Conservation (phyloP, 352 stramenopile genomes). For the Halophytophthora polymorphica region DNA sequence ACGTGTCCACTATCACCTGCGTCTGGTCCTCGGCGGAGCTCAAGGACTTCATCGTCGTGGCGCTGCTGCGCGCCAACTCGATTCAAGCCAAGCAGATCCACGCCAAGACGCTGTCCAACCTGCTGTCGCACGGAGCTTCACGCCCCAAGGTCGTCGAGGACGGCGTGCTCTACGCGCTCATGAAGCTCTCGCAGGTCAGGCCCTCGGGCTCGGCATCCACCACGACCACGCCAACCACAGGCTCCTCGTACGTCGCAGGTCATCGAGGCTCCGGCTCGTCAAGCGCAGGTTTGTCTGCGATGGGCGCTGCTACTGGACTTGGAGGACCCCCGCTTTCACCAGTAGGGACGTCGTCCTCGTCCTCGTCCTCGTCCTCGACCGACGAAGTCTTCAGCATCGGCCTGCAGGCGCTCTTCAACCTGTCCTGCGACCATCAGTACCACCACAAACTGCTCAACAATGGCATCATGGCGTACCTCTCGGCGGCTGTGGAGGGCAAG, state of each 20-base stretch:
- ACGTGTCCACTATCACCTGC: constrained; percentile 62
- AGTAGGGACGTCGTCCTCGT: neutral
- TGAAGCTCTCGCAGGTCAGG: constrained; percentile 76
- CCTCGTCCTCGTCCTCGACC: constrained; percentile 15
- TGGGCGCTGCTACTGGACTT: neutral
- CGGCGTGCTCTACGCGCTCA: constrained; percentile 74
- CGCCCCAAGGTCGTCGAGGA: constrained; percentile 65
- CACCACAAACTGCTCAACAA: constrained; percentile 71
- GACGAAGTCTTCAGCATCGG: constrained; percentile 72
- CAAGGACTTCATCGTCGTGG: constrained; percentile 82
- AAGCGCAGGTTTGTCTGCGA: neutral
- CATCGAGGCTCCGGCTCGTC: constrained; percentile 1
- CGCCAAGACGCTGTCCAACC: constrained; percentile 74
- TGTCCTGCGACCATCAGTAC: constrained; percentile 67
- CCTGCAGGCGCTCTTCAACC: constrained; percentile 72
- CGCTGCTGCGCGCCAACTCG: constrained; percentile 71
- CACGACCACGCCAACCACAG: neutral
- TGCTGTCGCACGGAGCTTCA: constrained; percentile 56
- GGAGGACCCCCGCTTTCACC: neutral
- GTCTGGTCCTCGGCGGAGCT: constrained; percentile 74
- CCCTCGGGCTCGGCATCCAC: constrained; percentile 12
- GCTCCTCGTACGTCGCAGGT: constrained; percentile 2
- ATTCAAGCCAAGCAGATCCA: constrained; percentile 81
- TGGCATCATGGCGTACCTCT: constrained; percentile 67
- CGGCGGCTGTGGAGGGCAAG: constrained; percentile 36